Evolutionary conservation across 352 stramenopile genomes (phyloP).

Genomic region (Phytophthora sojae): DNA sequence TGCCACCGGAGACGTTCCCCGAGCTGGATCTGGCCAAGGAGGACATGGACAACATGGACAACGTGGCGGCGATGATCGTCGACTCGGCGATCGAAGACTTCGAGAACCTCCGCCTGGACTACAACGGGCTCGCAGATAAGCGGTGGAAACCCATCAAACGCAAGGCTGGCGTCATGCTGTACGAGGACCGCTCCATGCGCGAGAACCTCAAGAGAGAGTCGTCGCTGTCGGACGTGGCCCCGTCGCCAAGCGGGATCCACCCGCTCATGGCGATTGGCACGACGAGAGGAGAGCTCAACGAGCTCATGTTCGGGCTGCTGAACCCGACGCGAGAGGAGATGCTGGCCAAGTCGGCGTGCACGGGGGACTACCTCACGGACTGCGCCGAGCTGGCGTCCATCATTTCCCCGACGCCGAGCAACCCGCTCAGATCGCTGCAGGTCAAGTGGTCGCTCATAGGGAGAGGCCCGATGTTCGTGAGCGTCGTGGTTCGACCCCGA

Average conservation of each 20-base stretch:
- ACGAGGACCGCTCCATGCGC: slow-evolving; percentile 40
- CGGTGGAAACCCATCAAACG: slow-evolving; percentile 48
- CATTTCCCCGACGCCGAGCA: slow-evolving; percentile 32
- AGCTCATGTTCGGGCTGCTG: slow-evolving; percentile 50
- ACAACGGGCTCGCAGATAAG: slow-evolving; percentile 28
- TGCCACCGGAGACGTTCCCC: slow-evolving; percentile 49
- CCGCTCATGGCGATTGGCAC: slow-evolving; percentile 45
- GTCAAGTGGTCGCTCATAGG: slow-evolving; percentile 55
- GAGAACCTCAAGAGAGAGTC: slow-evolving; percentile 20
- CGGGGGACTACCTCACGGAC: slow-evolving; percentile 44
- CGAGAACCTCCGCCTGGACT: slow-evolving; percentile 27
- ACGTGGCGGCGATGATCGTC: slow-evolving; percentile 42
- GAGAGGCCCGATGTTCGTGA: slow-evolving; percentile 36
- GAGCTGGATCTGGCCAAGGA: slow-evolving; percentile 47
- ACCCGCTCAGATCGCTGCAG: slow-evolving; percentile 36
- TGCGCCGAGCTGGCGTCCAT: slow-evolving; percentile 41
- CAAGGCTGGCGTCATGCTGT: slow-evolving; percentile 39
- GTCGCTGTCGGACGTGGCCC: slow-evolving; percentile 4
- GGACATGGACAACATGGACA: slow-evolving; percentile 48
- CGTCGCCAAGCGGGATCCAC: slow-evolving; percentile 24
- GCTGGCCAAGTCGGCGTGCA: slow-evolving; percentile 44
- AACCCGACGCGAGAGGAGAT: slow-evolving; percentile 39
- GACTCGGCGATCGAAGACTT: slow-evolving; percentile 42
- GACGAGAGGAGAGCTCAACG: slow-evolving; percentile 44
- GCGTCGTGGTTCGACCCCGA: slow-evolving; percentile 37